Percentiles rank a stretch among this genome's conserved stretches.
Conservation (phyloP, 495 filamentous ascomycete species). For the Penicillium cataractarum region DNA sequence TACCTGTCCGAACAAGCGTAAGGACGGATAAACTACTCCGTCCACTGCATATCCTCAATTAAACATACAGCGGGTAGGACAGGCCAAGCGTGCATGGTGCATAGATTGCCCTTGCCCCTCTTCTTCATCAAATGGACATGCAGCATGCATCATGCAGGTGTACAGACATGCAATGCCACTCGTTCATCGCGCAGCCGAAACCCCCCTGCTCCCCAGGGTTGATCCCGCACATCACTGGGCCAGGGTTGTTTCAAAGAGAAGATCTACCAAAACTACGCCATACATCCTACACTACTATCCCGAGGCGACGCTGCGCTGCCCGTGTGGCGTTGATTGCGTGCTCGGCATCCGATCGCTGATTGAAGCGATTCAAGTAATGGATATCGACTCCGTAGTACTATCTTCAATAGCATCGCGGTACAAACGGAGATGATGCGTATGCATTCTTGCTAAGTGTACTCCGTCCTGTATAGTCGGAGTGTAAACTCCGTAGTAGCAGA, state of each 20-base stretch:
- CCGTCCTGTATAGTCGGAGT: not conserved
- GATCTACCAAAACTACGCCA: constrained; percentile 21
- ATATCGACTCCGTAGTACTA: not conserved
- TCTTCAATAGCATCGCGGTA: not conserved
- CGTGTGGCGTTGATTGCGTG: constrained; percentile 30
- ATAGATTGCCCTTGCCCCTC: constrained; percentile 6
- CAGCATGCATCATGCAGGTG: constrained; percentile 7
- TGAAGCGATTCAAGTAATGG: not conserved
- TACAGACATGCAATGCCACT: constrained; percentile 8
- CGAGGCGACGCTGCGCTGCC: not conserved
- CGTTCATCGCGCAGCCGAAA: not conserved
- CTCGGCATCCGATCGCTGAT: constrained; percentile 13
- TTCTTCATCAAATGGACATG: constrained; percentile 2
- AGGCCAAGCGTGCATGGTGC: constrained; percentile 4
- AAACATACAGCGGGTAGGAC: constrained; percentile 7
- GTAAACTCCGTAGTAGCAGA: not conserved
- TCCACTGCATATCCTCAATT: constrained; percentile 31
- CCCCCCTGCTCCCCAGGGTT: constrained; percentile 16
- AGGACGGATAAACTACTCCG: constrained; percentile 10
- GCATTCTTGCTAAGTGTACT: not conserved
- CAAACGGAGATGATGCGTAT: constrained; percentile 1
- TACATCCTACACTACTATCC: not conserved
- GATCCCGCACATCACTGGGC: constrained; percentile 29
- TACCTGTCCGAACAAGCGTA: not conserved
- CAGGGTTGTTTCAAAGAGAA: constrained; percentile 25